These are phyloP conservation scores for Petunia axillaris DNA, from an alignment of 257 asterid genomes.

Conservation along the genomic window DNA sequence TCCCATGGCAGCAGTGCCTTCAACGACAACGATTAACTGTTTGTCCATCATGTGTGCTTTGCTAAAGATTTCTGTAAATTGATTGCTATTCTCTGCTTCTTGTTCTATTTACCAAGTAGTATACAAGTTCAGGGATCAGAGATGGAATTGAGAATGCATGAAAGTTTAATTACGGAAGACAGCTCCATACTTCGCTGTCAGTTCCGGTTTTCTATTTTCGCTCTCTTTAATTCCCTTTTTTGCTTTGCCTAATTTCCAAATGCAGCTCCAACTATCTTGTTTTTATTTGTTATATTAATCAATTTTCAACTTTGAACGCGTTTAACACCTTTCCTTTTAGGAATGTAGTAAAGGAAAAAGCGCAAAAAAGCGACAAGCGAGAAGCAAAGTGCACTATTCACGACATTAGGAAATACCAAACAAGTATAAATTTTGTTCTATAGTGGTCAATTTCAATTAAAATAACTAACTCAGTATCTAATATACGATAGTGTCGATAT, in stretches of 20 bases:
- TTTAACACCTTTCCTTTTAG: not conserved
- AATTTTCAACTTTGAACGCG: not conserved
- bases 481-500: too few species aligned
- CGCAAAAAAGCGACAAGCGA: too few species aligned
- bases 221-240: not conserved
- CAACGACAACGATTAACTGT: constrained; percentile 79
- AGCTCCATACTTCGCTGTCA: not conserved
- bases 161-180: not conserved
- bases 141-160: not conserved
- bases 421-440: too few species aligned
- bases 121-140: not conserved
- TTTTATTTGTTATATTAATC: not conserved
- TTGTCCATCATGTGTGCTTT: constrained; percentile 40
- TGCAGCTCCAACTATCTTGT: not conserved
- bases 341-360: not conserved
- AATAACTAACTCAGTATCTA: too few species aligned
- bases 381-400: too few species aligned
- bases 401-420: too few species aligned
- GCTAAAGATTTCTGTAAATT: not conserved
- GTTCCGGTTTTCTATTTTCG: not conserved
- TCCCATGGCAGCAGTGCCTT: constrained; percentile 92
- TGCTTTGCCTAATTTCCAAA: not conserved
- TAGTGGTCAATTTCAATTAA: too few species aligned
- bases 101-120: not conserved
- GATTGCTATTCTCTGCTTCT: too few species aligned